These are phyloP conservation scores for Ceratobasidium sp. DNA, from an alignment of 1,284 basidiomycete genomes.

Conservation along the genomic window DNA sequence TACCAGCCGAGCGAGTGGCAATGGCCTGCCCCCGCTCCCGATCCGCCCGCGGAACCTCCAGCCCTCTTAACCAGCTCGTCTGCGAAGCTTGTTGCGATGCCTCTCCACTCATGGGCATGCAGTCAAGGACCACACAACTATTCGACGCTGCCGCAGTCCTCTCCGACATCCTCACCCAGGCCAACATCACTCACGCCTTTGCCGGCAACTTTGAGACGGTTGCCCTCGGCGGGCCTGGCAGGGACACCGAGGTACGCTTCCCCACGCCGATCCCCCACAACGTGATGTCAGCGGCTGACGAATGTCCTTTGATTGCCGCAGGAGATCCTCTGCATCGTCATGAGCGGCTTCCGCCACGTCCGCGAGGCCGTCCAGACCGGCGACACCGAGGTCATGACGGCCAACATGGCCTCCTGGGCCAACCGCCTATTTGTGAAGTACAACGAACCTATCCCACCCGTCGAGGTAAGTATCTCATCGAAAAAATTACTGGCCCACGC, in stretches of 20 bases:
- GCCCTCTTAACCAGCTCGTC: constrained; percentile 23
- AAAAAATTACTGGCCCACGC: background rate
- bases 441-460: constrained; percentile 52
- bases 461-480: constrained; percentile 49
- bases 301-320: constrained; percentile 52
- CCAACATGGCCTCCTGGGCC: constrained; percentile 67
- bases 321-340: constrained; percentile 72
- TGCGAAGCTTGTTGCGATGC: background rate
- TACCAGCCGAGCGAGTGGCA: constrained; percentile 5
- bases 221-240: constrained; percentile 58
- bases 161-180: constrained; percentile 66
- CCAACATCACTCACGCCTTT: constrained; percentile 74
- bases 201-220: constrained; percentile 73
- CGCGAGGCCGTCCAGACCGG: constrained; percentile 65
- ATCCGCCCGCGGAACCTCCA: background rate
- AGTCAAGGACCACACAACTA: constrained; percentile 71
- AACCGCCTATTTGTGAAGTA: constrained; percentile 60
- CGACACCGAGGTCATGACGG: constrained; percentile 52
- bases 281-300: constrained; percentile 19
- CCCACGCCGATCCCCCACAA: constrained; percentile 46
- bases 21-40: background rate
- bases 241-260: constrained; percentile 49
- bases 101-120: constrained; percentile 59
- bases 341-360: constrained; percentile 69
- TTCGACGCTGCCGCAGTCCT: constrained; percentile 73